These are phyloP conservation scores for Taxawa tesnikishii DNA, from an alignment of 2,329 filamentous ascomycete species.

Conservation along the genomic window DNA sequence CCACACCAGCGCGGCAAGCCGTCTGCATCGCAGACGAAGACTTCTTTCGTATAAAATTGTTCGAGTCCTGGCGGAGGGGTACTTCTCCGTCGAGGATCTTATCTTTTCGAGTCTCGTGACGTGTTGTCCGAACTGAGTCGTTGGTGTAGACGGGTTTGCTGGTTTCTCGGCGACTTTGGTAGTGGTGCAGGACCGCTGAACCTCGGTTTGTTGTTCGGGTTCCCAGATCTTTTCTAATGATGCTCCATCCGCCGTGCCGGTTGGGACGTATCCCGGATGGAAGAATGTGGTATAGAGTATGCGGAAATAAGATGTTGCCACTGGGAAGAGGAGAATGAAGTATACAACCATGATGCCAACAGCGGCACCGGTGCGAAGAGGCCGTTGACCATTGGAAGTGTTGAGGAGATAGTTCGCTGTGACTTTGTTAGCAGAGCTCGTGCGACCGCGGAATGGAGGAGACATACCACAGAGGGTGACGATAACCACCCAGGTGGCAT, in stretches of 20 bases:
- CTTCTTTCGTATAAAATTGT: constrained; percentile 66
- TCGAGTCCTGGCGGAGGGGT: constrained; percentile 58
- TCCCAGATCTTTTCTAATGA: constrained; percentile 4
- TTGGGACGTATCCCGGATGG: constrained; percentile 63
- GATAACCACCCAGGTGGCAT: constrained; percentile 60
- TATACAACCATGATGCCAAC: constrained; percentile 61
- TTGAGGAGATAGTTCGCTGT: constrained; percentile 61
- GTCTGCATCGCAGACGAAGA: constrained; percentile 72
- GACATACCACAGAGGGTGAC: constrained; percentile 54
- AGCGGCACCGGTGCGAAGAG: constrained; percentile 42
- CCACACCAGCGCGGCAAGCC: constrained; percentile 82
- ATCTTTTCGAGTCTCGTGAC: constrained; percentile 13
- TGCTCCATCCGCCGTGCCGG: constrained; percentile 22
- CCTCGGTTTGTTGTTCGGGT: constrained; percentile 2
- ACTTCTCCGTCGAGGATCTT: constrained; percentile 13
- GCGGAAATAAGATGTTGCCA: constrained; percentile 57
- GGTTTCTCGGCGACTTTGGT: constrained; percentile 9
- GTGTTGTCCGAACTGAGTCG: neutral
- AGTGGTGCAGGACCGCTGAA: constrained; percentile 10
- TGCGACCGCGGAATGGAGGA: neutral
- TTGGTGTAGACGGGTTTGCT: neutral
- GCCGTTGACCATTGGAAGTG: constrained; percentile 21
- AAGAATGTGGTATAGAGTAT: constrained; percentile 54
- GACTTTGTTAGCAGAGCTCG: constrained; percentile 3
- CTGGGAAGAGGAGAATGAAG: constrained; percentile 56